Evolutionary conservation across 2,329 filamentous ascomycete species (phyloP).

Genomic region (Cercospora janseana): DNA sequence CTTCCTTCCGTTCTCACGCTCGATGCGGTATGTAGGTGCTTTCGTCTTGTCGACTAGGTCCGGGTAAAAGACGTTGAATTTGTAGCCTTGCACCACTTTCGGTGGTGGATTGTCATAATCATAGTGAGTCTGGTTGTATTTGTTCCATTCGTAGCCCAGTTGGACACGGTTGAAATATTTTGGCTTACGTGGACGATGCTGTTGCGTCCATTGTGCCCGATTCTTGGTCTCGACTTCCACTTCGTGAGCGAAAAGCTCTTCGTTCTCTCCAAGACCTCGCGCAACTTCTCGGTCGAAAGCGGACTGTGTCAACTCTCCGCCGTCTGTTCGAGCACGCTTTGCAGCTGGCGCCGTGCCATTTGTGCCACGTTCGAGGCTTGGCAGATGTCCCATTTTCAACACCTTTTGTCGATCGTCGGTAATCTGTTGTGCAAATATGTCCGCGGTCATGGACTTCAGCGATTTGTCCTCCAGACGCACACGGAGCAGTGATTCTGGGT

Average conservation of each 20-base stretch:
- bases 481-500: conserved; percentile 66
- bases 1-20: conserved; percentile 84
- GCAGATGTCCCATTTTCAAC: conserved; percentile 66
- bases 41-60: conserved; percentile 93
- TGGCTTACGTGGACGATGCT: conserved; percentile 86
- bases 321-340: conserved; percentile 33
- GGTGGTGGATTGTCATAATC: conserved; percentile 97
- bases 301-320: conserved; percentile 17
- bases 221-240: conserved; percentile 67
- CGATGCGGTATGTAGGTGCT: conserved; percentile 92
- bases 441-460: conserved; percentile 58
- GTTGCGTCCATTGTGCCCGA: conserved; percentile 75
- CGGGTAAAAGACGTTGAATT: conserved; percentile 99
- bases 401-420: conserved; percentile 60
- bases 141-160: conserved; percentile 99
- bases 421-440: conserved; percentile 57
- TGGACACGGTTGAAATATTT: conserved; percentile 97
- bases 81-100: conserved; percentile 97
- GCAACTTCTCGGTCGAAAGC: conserved; percentile 77
- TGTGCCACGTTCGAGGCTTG: conserved; percentile 42
- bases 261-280: conserved; percentile 84
- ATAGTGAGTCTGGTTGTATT: conserved; percentile 99
- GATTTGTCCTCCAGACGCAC: conserved; percentile 62
- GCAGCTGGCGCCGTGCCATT: conserved; percentile 12
- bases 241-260: conserved; percentile 92